phyloP scores from a whole-genome alignment of 2,329 filamentous ascomycete genomes.

The Alternaria tenuissima region DNA sequence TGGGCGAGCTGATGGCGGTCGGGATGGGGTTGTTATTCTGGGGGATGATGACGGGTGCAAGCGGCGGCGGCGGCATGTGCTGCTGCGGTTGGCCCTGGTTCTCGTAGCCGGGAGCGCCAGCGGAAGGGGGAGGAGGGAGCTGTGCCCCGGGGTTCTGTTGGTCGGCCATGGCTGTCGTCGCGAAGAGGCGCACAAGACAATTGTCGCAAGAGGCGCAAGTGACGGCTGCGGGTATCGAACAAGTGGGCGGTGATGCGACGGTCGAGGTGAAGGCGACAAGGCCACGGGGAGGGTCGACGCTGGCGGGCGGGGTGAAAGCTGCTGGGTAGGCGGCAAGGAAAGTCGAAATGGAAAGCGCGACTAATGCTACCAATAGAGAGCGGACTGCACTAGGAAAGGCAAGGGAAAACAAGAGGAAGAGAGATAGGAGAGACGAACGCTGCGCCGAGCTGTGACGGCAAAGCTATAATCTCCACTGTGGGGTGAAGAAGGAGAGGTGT shows the following conservation, averaged over 20 bases:
- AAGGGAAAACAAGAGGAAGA: slow-evolving; percentile 51
- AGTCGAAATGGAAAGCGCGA: slow-evolving; percentile 37
- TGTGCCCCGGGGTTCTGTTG: slow-evolving; percentile 68
- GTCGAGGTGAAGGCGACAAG: slow-evolving; percentile 21
- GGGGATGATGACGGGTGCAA: slow-evolving; percentile 84
- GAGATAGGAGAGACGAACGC: slow-evolving; percentile 47
- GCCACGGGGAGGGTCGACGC: slow-evolving; percentile 20
- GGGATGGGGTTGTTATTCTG: slow-evolving; percentile 97
- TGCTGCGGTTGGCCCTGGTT: slow-evolving; percentile 71
- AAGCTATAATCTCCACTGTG: slow-evolving; percentile 45
- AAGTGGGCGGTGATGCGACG: slow-evolving; percentile 14
- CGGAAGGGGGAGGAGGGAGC: slow-evolving; percentile 74
- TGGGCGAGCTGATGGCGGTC: slow-evolving; percentile 87
- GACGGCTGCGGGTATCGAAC: slow-evolving; percentile 8
- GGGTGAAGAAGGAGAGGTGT: slow-evolving; percentile 45
- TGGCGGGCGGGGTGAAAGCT: slow-evolving; percentile 28
- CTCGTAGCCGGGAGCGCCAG: slow-evolving; percentile 80
- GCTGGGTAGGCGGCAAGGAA: slow-evolving; percentile 40
- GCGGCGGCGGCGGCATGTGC: slow-evolving; percentile 88
- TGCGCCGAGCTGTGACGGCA: slow-evolving; percentile 47
- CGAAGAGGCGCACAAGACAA: slow-evolving; percentile 14
- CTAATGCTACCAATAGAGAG: slow-evolving; percentile 36
- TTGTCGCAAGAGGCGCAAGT: slow-evolving; percentile 24
- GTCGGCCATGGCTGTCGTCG: slow-evolving; percentile 74
- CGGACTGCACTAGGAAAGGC: slow-evolving; percentile 47